Conservation (phyloP, 148 eudicot genomes). For the Limonium bicolor region DNA sequence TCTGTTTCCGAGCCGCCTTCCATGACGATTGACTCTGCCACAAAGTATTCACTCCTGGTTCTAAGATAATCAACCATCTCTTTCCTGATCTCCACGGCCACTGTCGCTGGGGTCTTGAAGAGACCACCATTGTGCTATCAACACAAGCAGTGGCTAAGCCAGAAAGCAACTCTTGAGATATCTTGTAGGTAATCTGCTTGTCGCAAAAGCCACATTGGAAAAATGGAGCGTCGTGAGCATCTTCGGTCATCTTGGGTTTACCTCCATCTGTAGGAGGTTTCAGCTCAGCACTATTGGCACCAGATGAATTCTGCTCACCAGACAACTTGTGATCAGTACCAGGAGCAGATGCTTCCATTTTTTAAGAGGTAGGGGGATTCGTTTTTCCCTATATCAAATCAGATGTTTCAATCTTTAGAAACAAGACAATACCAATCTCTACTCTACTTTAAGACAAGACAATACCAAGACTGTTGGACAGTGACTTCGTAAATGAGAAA, state of each 20-base stretch:
- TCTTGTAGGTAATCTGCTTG: constrained; percentile 54
- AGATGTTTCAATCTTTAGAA: no score
- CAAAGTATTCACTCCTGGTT: constrained; percentile 59
- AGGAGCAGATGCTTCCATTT: no score
- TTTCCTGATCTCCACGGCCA: constrained; percentile 72
- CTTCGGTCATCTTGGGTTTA: constrained; percentile 45
- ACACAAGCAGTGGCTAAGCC: constrained; percentile 90
- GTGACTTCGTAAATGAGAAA: no score
- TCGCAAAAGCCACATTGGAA: constrained; percentile 61
- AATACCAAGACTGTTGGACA: no score
- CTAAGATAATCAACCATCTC: constrained; percentile 74
- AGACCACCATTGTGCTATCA: constrained; percentile 84
- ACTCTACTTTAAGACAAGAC: no score
- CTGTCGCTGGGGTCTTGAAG: constrained; percentile 57
- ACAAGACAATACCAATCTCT: no score
- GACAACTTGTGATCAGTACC: no score
- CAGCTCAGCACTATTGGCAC: no score
- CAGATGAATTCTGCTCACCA: no score
- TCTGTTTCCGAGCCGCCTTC: constrained; percentile 38
- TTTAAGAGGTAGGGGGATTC: no score
- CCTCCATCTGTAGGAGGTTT: no score
- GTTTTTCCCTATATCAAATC: no score
- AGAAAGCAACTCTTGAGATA: constrained; percentile 57
- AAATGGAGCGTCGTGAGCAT: constrained; percentile 25
- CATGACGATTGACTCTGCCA: constrained; percentile 60